A percentile compares a stretch with the other conserved stretches of the same genome.
Evolutionary conservation across 768 basidiomycete species (phyloP).

Genomic region (Melanogaster broomeanus): DNA sequence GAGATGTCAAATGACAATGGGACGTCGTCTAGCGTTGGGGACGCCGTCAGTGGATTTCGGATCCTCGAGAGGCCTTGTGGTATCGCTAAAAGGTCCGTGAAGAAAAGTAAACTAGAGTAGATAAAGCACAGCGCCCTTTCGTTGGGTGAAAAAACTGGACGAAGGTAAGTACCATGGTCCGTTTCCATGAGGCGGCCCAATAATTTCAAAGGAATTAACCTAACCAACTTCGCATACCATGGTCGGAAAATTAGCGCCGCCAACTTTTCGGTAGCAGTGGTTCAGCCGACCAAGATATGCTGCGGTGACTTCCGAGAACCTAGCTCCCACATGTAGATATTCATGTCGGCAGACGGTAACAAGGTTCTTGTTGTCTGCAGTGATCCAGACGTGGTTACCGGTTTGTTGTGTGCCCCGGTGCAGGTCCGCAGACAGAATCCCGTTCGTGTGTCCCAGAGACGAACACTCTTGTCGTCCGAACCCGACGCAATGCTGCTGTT

Average conservation of each 20-base stretch:
- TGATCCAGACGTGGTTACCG: conserved; percentile 19
- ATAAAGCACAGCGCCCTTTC: conserved; percentile 5
- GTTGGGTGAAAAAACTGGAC: conserved; percentile 7
- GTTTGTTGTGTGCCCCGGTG: conserved; percentile 12
- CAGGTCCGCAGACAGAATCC: conserved; percentile 17
- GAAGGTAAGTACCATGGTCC: conserved; percentile 9
- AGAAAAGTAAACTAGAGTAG: background rate
- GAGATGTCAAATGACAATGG: conserved; percentile 1
- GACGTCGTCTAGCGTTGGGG: conserved; percentile 6
- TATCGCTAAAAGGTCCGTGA: background rate
- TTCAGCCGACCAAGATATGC: conserved; percentile 15
- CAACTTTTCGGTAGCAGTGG: conserved; percentile 9
- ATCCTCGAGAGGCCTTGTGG: conserved; percentile 5
- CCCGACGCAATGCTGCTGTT: conserved; percentile 17
- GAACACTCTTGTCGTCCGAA: conserved; percentile 22
- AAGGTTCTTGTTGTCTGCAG: conserved; percentile 12
- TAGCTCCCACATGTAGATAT: conserved; percentile 15
- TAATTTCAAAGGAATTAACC: conserved; percentile 1
- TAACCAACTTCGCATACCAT: conserved; percentile 15
- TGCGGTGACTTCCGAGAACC: conserved; percentile 6
- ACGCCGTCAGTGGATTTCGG: background rate
- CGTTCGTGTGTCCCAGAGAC: conserved; percentile 25
- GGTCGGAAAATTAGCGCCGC: conserved; percentile 9
- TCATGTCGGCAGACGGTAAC: conserved; percentile 15
- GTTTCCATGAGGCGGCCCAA: conserved; percentile 5